Conservation (phyloP, 2,329 filamentous ascomycete genomes). For the Incumbomyces delicatus region DNA sequence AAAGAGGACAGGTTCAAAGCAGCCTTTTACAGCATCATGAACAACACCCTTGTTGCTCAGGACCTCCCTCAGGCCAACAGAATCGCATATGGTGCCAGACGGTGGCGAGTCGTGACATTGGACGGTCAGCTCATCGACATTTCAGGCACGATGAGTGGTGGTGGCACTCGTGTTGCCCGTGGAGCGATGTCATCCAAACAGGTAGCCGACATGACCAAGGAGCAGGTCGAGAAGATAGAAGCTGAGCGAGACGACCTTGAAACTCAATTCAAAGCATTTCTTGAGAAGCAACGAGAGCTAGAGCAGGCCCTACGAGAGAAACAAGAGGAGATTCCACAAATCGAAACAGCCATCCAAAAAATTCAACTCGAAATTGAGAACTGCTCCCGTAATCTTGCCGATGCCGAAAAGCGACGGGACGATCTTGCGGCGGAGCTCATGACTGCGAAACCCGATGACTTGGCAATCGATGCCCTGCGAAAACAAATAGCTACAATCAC, state of each 20-base stretch:
- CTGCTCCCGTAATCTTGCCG: conserved; percentile 69
- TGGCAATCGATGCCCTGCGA: conserved; percentile 59
- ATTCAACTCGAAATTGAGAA: conserved; percentile 81
- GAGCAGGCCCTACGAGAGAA: conserved; percentile 64
- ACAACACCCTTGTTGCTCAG: conserved; percentile 86
- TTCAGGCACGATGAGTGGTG: conserved; percentile 97
- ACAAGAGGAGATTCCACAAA: conserved; percentile 65
- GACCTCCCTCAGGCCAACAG: conserved; percentile 94
- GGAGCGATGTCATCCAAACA: conserved; percentile 97
- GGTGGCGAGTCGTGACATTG: conserved; percentile 94
- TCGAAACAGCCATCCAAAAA: conserved; percentile 90
- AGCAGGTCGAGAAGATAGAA: conserved; percentile 81
- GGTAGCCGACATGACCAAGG: conserved; percentile 73
- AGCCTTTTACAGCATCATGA: conserved; percentile 90
- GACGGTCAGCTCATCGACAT: conserved; percentile 95
- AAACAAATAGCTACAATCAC: conserved; percentile 68
- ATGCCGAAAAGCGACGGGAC: conserved; percentile 74
- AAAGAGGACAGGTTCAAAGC: conserved; percentile 80
- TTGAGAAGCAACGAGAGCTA: conserved; percentile 71
- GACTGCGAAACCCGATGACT: conserved; percentile 70
- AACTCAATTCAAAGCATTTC: conserved; percentile 70
- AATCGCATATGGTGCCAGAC: conserved; percentile 84
- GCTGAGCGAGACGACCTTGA: conserved; percentile 77
- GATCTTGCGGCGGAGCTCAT: conserved; percentile 75
- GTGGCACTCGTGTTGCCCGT: conserved; percentile 79